Evolutionary conservation across 129 eudicot species (phyloP).

Genomic region (Tanacetum coccineum): DNA sequence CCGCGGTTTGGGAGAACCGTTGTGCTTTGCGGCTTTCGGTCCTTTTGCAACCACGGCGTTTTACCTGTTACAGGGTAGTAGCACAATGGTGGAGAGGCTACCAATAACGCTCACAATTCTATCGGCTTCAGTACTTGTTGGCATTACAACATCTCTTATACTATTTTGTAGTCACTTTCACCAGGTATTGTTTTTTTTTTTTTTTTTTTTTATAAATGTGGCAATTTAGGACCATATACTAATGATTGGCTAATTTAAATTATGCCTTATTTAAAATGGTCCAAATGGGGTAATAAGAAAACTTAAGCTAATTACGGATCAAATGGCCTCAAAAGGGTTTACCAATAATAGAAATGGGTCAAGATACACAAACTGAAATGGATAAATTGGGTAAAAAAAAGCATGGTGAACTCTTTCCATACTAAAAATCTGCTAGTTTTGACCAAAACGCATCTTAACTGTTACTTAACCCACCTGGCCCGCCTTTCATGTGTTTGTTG

Average conservation of each 20-base stretch:
- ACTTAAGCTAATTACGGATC: too few relatives aligned
- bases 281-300: too few relatives aligned
- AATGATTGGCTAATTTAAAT: not conserved
- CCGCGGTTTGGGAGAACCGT: conserved; percentile 87
- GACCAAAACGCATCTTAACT: too few relatives aligned
- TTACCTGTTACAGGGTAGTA: conserved; percentile 71
- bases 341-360: too few relatives aligned
- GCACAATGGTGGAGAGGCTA: conserved; percentile 43
- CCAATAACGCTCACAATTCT: conserved; percentile 56
- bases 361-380: too few relatives aligned
- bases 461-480: not conserved
- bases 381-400: too few relatives aligned
- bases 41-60: conserved; percentile 89
- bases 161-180: conserved; percentile 98
- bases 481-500: not conserved
- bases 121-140: conserved; percentile 79
- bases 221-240: not conserved
- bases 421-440: too few relatives aligned
- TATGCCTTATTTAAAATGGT: not conserved
- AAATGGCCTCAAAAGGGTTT: too few relatives aligned
- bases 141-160: conserved; percentile 78
- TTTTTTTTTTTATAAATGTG: not conserved
- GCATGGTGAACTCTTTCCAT: too few relatives aligned
- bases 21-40: conserved; percentile 88
- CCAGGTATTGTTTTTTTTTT: conserved; percentile 56